A percentile compares a stretch with the other conserved stretches of the same genome.
These are phyloP conservation scores for Fusarium lateritium DNA, from an alignment of 2,329 filamentous ascomycete species.

Conservation along the genomic window DNA sequence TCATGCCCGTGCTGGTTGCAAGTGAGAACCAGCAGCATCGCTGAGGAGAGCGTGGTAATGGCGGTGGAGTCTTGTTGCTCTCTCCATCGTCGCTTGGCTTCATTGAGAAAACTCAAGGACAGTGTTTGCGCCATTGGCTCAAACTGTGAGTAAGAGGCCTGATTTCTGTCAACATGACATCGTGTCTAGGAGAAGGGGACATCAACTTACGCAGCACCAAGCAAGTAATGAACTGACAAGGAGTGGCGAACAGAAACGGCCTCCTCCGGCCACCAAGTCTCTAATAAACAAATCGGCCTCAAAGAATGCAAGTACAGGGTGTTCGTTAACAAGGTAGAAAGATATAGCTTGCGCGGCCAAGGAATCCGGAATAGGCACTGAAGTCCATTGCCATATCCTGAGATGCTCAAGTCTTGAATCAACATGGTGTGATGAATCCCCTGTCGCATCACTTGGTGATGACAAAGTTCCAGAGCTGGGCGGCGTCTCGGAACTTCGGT, in stretches of 20 bases:
- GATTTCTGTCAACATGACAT: fast-evolving
- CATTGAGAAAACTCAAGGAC: neutral
- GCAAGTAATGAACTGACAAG: constrained; percentile 26
- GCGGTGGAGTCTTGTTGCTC: neutral
- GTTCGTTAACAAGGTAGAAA: constrained; percentile 19
- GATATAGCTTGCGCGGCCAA: constrained; percentile 17
- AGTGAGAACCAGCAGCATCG: constrained; percentile 14
- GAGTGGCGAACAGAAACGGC: constrained; percentile 20
- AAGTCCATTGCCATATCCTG: constrained; percentile 28
- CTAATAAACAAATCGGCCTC: constrained; percentile 15
- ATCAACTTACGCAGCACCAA: constrained; percentile 21
- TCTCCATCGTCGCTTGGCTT: constrained; percentile 11
- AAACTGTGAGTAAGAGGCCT: constrained; percentile 29
- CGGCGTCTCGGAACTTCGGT: neutral
- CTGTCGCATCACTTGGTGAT: neutral
- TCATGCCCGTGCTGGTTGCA: constrained; percentile 20
- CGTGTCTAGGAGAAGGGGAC: fast-evolving
- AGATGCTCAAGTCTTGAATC: constrained; percentile 9
- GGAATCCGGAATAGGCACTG: neutral
- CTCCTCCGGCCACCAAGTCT: neutral
- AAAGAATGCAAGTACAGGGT: constrained; percentile 20
- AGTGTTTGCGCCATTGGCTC: neutral
- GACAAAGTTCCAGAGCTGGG: neutral
- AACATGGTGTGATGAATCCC: neutral
- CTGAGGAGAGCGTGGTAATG: constrained; percentile 1